A percentile compares a stretch with the other conserved stretches of the same genome.
phyloP scores from a whole-genome alignment of 139 green algal genomes.

The Picochlorum sp. region DNA sequence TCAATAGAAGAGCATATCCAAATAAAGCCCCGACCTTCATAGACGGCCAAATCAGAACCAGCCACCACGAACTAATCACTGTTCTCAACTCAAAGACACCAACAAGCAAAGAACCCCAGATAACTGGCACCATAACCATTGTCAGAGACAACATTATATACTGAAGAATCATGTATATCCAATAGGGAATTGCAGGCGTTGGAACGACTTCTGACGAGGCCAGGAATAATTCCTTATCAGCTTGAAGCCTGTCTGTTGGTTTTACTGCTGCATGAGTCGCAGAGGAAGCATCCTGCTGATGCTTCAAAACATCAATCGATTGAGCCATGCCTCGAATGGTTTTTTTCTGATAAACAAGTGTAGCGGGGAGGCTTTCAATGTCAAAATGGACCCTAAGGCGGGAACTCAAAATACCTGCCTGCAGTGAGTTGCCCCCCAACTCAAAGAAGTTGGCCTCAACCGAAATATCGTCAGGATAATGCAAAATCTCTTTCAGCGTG shows the following conservation, averaged over 20 bases:
- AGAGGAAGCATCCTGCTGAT: background rate
- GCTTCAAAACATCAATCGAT: too few species aligned
- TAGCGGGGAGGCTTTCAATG: background rate
- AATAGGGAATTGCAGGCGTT: constrained; percentile 2
- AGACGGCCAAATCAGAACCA: constrained; percentile 7
- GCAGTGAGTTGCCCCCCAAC: constrained; percentile 2
- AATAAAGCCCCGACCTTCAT: constrained; percentile 1
- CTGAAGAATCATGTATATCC: constrained; percentile 6
- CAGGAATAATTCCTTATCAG: too few species aligned
- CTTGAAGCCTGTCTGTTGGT: too few species aligned
- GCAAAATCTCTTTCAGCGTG: background rate
- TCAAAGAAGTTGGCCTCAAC: constrained; percentile 6
- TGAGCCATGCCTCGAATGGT: too few species aligned
- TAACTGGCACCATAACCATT: background rate
- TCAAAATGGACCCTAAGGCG: background rate
- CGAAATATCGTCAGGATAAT: constrained; percentile 10
- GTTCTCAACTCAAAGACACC: background rate
- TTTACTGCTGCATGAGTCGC: too few species aligned
- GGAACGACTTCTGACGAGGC: background rate
- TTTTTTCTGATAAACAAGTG: background rate
- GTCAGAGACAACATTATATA: constrained; percentile 7
- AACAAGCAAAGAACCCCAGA: constrained; percentile 7
- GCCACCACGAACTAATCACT: background rate
- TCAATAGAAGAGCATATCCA: background rate
- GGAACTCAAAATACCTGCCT: constrained; percentile 9